These are phyloP conservation scores for Lichtheimia corymbifera DNA, from an alignment of 371 early-diverging fungal genomes.

Conservation along the genomic window DNA sequence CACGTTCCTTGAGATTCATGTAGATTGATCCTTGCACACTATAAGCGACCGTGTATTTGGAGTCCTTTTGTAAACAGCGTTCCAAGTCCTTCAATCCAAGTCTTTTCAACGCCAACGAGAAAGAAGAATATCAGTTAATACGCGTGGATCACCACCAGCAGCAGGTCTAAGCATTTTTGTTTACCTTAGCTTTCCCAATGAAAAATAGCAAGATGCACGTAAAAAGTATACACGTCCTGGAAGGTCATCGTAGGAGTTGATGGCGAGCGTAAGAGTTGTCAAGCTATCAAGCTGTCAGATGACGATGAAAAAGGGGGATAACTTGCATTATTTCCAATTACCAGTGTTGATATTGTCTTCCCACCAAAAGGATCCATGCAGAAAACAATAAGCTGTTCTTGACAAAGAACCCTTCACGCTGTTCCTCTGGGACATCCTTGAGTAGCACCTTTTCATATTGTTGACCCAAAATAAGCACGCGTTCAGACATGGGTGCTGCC, in stretches of 20 bases:
- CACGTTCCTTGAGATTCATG: constrained; percentile 55
- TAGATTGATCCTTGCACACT: constrained; percentile 61
- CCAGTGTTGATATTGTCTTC: constrained; percentile 67
- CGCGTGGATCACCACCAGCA: too few relatives aligned
- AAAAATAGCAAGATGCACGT: constrained; percentile 64
- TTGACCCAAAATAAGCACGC: constrained; percentile 61
- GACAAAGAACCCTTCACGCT: constrained; percentile 54
- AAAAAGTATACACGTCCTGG: constrained; percentile 62
- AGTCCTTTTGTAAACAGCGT: constrained; percentile 49
- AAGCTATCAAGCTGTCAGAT: constrained; percentile 20
- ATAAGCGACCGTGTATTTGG: constrained; percentile 56
- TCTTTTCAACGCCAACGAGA: constrained; percentile 9
- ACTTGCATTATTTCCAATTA: constrained; percentile 13
- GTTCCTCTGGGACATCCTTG: constrained; percentile 48
- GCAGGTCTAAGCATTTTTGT: too few relatives aligned
- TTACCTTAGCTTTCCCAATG: constrained; percentile 54
- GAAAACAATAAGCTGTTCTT: constrained; percentile 52
- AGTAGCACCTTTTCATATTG: constrained; percentile 58
- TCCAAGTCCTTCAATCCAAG: constrained; percentile 65
- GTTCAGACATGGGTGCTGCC: constrained; percentile 67
- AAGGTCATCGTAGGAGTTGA: constrained; percentile 58
- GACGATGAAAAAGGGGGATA: not conserved
- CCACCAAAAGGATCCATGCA: constrained; percentile 66
- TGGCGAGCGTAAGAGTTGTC: constrained; percentile 62
- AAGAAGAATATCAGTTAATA: too few relatives aligned